Conservation (phyloP, 2,329 filamentous ascomycete genomes). For the Aureobasidium subglaciale region DNA sequence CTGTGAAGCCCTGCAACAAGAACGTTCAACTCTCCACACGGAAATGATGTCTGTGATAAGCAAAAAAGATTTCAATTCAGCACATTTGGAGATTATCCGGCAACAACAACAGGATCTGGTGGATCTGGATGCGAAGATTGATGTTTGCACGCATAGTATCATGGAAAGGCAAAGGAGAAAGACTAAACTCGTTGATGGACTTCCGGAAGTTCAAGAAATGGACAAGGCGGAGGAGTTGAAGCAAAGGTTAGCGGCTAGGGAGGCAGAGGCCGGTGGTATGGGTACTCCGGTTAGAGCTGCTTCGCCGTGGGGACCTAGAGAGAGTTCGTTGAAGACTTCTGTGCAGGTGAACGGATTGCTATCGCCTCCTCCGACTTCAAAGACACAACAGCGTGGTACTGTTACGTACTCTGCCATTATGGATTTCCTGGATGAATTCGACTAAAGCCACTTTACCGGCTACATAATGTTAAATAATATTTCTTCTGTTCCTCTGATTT, state of each 20-base stretch:
- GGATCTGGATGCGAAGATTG: background rate
- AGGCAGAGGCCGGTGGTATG: background rate
- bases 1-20: background rate
- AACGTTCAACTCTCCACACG: background rate
- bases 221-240: conserved; percentile 2
- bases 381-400: background rate
- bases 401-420: conserved; percentile 1
- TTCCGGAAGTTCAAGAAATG: conserved; percentile 3
- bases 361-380: background rate
- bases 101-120: background rate
- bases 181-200: background rate
- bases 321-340: background rate
- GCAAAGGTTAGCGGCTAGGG: background rate
- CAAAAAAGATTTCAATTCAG: background rate
- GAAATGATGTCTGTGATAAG: background rate
- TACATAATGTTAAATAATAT: background rate
- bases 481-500: background rate
- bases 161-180: background rate
- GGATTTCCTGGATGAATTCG: conserved; percentile 6
- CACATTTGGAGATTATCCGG: background rate
- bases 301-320: background rate
- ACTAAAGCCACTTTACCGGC: background rate
- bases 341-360: background rate
- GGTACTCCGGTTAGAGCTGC: background rate
- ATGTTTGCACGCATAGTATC: background rate